Evolutionary conservation across 306 rosid species (phyloP).

Genomic region (Erythrophleum fordii): DNA sequence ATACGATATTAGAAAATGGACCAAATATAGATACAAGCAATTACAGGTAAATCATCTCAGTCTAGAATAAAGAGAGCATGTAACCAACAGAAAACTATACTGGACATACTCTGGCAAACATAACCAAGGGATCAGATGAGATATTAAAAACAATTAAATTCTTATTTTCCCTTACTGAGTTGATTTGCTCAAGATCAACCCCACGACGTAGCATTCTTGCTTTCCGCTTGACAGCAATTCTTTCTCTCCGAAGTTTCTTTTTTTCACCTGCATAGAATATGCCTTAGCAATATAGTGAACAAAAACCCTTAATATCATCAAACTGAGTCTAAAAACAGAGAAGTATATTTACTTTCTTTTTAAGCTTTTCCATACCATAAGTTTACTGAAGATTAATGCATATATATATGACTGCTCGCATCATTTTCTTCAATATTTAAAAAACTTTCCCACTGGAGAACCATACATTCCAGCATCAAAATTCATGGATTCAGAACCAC

Average conservation of each 20-base stretch:
- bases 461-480: constrained; percentile 23
- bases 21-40: neutral
- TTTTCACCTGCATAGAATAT: constrained; percentile 63
- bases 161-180: constrained; percentile 52
- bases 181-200: constrained; percentile 78
- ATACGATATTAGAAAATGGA: neutral
- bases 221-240: constrained; percentile 69
- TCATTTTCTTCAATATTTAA: neutral
- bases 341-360: neutral
- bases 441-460: neutral
- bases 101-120: constrained; percentile 23
- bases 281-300: constrained; percentile 29
- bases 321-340: neutral
- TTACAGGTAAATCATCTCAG: neutral
- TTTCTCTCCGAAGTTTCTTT: constrained; percentile 80
- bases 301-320: constrained; percentile 20
- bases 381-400: neutral
- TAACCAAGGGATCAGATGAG: neutral
- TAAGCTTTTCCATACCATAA: neutral
- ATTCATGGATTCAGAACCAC: constrained; percentile 22
- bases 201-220: constrained; percentile 80
- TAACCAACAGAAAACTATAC: constrained; percentile 18
- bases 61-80: neutral
- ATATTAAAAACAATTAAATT: constrained; percentile 6
- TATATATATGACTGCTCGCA: neutral